Evolutionary conservation across 805 yeast genomes (phyloP), one percentile per base, ranked within the genome.

Genomic region (Wickerhamiella qilinensis): DNA sequence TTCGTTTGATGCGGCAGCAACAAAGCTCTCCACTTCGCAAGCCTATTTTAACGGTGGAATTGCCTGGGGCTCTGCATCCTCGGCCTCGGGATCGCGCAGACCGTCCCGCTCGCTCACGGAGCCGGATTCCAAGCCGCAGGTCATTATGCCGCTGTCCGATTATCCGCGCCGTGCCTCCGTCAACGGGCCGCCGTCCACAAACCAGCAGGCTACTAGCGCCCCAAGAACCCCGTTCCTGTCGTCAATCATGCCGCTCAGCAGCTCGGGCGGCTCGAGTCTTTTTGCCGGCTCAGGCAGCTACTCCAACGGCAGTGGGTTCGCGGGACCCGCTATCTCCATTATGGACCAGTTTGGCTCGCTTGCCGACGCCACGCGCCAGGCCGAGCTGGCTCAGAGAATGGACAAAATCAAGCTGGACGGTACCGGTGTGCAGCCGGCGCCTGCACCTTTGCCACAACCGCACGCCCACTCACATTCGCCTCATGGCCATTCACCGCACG

Each of bases 301-400:
- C 18, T 25, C 43, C 25, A 6, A 6, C 11, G 11, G 9, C 11
- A 11, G 25, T 6, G 25, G 25, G 33, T 48, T 50, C 37, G 43
- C 52, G 25, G 49, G 46, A 7, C 53, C 53, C 7, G 24, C 45
- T 8, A 38, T 46, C 30, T 48, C 52, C 21, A 30, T 50, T 5
- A 38, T 49, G 8, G 54, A 50, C 33, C 46, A 51, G 33, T 50
- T 49, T 37, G 38, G 46, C 12, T 27, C 35, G 15, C 41, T 50
- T 17, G 54, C 48, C 27, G 53, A 49, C n/a, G 52, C 53, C 7
- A 48, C 53, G 4, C 41, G 44, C 19, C 43, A 38, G 9, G 50
- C 44, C 14, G 50, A 43, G 38, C 37, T 39, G 25, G 17, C 35
- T 9, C 35, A 32, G 4, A 24, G 35, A 9, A 30, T 30, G 30